These are phyloP conservation scores for Xylariaceae sp. DNA, from an alignment of 2,329 filamentous ascomycete genomes.

Conservation along the genomic window DNA sequence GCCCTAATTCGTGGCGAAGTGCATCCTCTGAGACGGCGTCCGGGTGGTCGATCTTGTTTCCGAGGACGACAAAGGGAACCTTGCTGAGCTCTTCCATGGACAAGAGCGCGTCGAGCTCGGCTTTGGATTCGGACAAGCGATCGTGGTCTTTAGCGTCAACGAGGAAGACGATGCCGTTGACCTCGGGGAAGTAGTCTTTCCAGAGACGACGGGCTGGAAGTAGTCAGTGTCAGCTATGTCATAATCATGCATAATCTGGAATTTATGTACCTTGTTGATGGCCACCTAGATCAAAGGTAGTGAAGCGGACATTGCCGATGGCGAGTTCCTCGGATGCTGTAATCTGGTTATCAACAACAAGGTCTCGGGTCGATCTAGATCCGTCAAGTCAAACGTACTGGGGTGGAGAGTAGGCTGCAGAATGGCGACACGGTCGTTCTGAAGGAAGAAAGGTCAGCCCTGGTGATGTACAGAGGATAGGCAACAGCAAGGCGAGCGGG, in stretches of 20 bases:
- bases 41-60: conserved; percentile 99
- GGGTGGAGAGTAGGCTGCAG: conserved; percentile 88
- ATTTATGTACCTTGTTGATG: conserved; percentile 72
- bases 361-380: conserved; percentile 5
- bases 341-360: conserved; percentile 22
- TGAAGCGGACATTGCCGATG: conserved; percentile 91
- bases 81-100: conserved; percentile 95
- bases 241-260: not conserved
- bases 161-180: conserved; percentile 94
- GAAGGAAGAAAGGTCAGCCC: conserved; percentile 8
- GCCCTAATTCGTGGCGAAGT: conserved; percentile 81
- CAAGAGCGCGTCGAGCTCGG: conserved; percentile 90
- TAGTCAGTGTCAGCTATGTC: conserved; percentile 8
- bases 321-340: conserved; percentile 84
- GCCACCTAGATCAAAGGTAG: conserved; percentile 88
- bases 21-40: conserved; percentile 95
- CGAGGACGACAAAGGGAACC: conserved; percentile 92
- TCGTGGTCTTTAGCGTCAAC: conserved; percentile 97
- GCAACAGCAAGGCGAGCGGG: too few relatives aligned
- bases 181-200: conserved; percentile 97
- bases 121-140: conserved; percentile 90
- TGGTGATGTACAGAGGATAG: too few relatives aligned
- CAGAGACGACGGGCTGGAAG: conserved; percentile 76
- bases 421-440: conserved; percentile 92
- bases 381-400: conserved; percentile 67